Evolutionary conservation across 2,329 filamentous ascomycete species (phyloP).

Genomic region (Colletotrichum sojae): DNA sequence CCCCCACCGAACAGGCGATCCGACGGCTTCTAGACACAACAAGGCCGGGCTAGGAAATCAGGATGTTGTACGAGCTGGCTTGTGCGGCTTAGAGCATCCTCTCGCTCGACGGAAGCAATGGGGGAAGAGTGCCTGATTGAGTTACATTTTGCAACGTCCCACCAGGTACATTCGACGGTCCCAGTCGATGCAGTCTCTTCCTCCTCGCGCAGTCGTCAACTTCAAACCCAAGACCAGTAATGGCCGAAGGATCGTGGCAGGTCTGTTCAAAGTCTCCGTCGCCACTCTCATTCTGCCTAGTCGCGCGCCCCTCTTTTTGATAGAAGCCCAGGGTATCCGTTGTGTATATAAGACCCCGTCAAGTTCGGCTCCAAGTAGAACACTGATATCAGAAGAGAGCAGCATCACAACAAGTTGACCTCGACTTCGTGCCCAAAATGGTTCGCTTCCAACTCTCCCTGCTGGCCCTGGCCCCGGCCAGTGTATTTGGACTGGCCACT

Average conservation of each 20-base stretch:
- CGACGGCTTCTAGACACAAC: background rate
- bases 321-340: no score
- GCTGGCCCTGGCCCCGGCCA: conserved; percentile 19
- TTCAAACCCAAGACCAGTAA: no score
- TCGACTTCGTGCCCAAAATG: background rate
- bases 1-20: conserved; percentile 5
- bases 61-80: background rate
- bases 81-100: background rate
- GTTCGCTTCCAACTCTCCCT: conserved; percentile 6
- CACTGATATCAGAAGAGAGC: background rate
- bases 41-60: background rate
- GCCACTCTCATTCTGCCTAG: background rate
- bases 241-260: no score
- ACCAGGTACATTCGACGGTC: no score
- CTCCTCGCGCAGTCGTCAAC: no score
- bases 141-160: background rate
- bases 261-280: no score
- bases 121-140: background rate
- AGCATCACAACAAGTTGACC: background rate
- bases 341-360: no score
- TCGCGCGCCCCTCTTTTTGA: background rate
- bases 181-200: no score
- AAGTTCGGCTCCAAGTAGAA: no score
- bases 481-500: conserved; percentile 19
- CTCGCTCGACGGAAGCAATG: background rate